Evolutionary conservation across 148 eudicot species (phyloP).

Genomic region (Arbutus unedo): DNA sequence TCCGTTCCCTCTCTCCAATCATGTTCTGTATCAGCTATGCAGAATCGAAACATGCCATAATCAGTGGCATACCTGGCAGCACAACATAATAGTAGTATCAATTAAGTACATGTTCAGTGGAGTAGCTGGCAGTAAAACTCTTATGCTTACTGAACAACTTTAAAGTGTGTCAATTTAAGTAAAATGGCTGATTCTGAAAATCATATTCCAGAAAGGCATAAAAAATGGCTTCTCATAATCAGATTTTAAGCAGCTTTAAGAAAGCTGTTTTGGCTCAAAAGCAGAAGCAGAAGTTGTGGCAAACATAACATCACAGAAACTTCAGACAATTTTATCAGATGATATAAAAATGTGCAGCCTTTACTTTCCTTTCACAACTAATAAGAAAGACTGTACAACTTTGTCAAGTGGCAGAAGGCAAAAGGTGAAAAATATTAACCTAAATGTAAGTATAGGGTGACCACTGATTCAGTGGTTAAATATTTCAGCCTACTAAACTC

Average conservation of each 20-base stretch:
- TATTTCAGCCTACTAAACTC: not conserved
- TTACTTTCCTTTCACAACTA: not conserved
- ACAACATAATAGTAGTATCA: not conserved
- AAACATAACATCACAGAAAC: not conserved
- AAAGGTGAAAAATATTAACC: not conserved
- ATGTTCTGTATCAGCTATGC: constrained; percentile 85
- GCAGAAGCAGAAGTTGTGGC: not conserved
- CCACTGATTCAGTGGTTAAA: not conserved
- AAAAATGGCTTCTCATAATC: not conserved
- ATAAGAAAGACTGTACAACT: not conserved
- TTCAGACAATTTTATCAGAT: not conserved
- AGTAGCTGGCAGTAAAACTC: not conserved
- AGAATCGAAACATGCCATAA: constrained; percentile 92
- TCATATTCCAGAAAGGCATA: not conserved
- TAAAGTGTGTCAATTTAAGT: not conserved
- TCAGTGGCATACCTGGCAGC: constrained; percentile 77
- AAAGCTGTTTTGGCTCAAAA: not conserved
- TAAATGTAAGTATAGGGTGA: not conserved
- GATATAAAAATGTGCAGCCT: not conserved
- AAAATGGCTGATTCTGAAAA: not conserved
- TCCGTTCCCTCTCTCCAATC: constrained; percentile 95
- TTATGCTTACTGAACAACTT: not conserved
- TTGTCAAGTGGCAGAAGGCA: not conserved
- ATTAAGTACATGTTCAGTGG: not conserved
- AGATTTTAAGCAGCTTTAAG: not conserved